These are phyloP conservation scores for Prunus yedoensis DNA, from an alignment of 331 rosid genomes.

Conservation along the genomic window DNA sequence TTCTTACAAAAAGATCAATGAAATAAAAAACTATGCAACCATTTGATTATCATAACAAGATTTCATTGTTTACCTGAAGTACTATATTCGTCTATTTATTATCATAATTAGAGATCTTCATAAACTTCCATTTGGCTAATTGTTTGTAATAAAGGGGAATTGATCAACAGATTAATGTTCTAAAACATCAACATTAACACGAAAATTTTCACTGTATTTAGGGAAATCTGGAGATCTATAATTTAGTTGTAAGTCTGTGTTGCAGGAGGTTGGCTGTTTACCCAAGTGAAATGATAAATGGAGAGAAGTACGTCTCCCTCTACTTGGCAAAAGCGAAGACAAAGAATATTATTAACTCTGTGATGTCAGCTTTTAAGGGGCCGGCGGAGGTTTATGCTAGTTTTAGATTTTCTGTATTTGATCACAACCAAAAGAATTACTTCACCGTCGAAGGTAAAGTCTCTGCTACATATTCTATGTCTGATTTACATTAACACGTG, in stretches of 20 bases:
- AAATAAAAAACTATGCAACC: too few relatives aligned
- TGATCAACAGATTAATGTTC: too few relatives aligned
- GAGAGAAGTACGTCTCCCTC: constrained; percentile 1
- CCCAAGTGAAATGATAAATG: background rate
- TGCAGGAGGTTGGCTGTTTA: constrained; percentile 3
- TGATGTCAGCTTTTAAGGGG: background rate
- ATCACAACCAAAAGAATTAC: background rate
- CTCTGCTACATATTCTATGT: background rate
- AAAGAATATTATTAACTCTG: background rate
- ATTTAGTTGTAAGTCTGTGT: background rate
- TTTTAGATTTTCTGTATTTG: constrained; percentile 15
- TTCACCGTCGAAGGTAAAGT: constrained; percentile 5
- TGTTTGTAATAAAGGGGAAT: too few relatives aligned
- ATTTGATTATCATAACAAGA: too few relatives aligned
- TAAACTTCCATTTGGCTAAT: too few relatives aligned
- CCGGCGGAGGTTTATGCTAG: background rate
- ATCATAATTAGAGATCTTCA: too few relatives aligned
- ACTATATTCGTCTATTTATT: too few relatives aligned
- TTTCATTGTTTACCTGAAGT: too few relatives aligned
- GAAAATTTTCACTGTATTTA: too few relatives aligned
- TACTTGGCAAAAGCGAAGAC: constrained; percentile 11
- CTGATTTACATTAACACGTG: background rate
- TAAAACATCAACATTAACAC: too few relatives aligned
- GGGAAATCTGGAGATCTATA: background rate
- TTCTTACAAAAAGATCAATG: too few relatives aligned